Conservation (phyloP, 139 green algal species). For the Dunaliella primolecta region DNA sequence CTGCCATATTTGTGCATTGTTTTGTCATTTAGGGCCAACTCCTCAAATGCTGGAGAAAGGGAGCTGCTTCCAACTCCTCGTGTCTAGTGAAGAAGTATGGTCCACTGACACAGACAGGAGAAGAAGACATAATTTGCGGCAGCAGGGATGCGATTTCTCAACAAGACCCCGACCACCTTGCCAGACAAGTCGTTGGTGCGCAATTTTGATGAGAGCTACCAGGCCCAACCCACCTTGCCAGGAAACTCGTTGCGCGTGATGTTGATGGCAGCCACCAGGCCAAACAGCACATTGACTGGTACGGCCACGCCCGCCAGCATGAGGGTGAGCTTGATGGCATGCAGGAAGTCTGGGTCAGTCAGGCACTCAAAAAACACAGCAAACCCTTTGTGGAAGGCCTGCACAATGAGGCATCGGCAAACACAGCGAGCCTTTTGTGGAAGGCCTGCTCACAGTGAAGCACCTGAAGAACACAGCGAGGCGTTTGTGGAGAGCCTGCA, state of each 20-base stretch:
- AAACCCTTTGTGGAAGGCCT: slow-evolving; percentile 76
- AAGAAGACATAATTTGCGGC: too few species aligned
- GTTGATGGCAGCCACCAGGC: slow-evolving; percentile 64
- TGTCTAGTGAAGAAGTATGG: too few species aligned
- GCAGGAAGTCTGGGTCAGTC: slow-evolving; percentile 77
- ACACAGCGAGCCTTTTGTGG: not conserved
- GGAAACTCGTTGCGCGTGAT: slow-evolving; percentile 79
- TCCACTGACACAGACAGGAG: too few species aligned
- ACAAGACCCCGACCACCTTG: too few species aligned
- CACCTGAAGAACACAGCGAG: not conserved
- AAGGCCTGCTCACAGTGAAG: not conserved
- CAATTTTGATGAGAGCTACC: too few species aligned
- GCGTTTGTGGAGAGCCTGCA: too few species aligned
- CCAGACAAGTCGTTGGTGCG: too few species aligned
- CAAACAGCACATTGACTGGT: slow-evolving; percentile 82
- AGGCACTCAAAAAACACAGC: slow-evolving; percentile 71
- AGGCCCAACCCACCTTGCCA: slow-evolving; percentile 68
- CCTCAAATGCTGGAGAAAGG: too few species aligned
- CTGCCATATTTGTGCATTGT: too few species aligned
- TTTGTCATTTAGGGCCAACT: too few species aligned
- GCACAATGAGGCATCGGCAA: not conserved
- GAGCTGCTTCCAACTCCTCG: too few species aligned
- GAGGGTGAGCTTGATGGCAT: slow-evolving; percentile 50
- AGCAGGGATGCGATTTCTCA: too few species aligned
- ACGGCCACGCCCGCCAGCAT: slow-evolving; percentile 69